Conservation (phyloP, 805 yeast species). For the Kodamaea laetipori region DNA sequence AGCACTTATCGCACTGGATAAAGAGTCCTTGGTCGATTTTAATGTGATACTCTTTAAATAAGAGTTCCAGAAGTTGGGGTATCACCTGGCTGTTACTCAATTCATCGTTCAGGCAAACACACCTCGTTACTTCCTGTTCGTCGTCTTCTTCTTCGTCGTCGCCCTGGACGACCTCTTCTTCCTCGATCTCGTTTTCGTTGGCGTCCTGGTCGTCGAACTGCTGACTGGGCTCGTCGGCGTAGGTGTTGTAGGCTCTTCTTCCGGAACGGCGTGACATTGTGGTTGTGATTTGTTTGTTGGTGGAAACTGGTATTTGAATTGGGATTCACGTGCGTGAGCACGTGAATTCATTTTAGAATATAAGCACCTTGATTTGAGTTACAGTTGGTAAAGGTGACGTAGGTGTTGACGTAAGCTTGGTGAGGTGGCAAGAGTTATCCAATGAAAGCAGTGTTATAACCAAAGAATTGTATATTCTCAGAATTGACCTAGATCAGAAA, state of each 20-base stretch:
- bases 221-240: slow-evolving; percentile 18
- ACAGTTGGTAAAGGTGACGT: too few relatives aligned
- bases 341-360: too few relatives aligned
- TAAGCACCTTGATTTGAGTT: too few relatives aligned
- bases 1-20: slow-evolving; percentile 86
- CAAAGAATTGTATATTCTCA: too few relatives aligned
- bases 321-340: too few relatives aligned
- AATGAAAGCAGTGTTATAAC: too few relatives aligned
- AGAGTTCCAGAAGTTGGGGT: slow-evolving; percentile 26
- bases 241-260: slow-evolving; percentile 22
- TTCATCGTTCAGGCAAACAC: slow-evolving; percentile 46
- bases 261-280: slow-evolving; percentile 37
- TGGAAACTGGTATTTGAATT: not conserved
- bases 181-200: slow-evolving; percentile 25
- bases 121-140: slow-evolving; percentile 45
- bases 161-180: slow-evolving; percentile 19
- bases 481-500: too few relatives aligned
- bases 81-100: slow-evolving; percentile 28
- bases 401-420: too few relatives aligned
- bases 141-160: slow-evolving; percentile 27
- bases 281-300: not conserved
- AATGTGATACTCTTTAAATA: slow-evolving; percentile 36
- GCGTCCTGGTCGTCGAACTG: slow-evolving; percentile 21
- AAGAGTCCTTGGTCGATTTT: slow-evolving; percentile 60
- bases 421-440: too few relatives aligned